Percentiles rank a stretch among this genome's conserved stretches.
phyloP scores from a whole-genome alignment of 2,329 filamentous ascomycete species.

The Botryotinia calthae region DNA sequence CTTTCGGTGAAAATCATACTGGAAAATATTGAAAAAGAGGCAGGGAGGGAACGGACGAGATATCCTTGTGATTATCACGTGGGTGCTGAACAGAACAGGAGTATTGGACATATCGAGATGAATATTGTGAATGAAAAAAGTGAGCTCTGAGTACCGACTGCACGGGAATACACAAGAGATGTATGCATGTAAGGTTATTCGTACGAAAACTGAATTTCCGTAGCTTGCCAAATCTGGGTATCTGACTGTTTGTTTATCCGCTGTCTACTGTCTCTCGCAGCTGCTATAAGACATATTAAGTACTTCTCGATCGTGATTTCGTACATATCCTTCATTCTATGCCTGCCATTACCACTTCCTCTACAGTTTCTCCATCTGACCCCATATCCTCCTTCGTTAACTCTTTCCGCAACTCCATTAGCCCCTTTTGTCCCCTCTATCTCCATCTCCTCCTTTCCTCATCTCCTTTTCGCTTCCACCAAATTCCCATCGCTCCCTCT shows the following conservation, averaged over 20 bases:
- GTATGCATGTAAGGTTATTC: background rate
- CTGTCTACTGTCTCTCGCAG: background rate
- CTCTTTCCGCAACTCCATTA: background rate
- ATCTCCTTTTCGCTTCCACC: background rate
- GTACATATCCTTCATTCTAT: background rate
- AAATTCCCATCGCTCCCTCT: too few species aligned
- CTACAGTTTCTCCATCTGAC: background rate
- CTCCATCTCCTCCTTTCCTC: background rate
- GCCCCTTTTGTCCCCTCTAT: background rate
- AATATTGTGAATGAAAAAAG: background rate
- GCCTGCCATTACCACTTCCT: background rate
- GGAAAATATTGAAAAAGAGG: background rate
- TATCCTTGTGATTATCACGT: background rate
- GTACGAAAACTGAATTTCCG: background rate
- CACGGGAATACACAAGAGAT: background rate
- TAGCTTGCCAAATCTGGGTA: background rate
- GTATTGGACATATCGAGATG: background rate
- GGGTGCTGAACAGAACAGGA: background rate
- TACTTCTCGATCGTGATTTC: background rate
- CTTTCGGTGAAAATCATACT: too few species aligned
- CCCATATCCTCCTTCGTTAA: fast-evolving
- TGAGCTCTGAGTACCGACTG: background rate
- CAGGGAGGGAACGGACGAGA: background rate
- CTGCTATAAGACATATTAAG: background rate
- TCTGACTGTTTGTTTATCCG: background rate